Base-by-base conservation (phyloP, 106 monocot genomes). In the Dioscorea dumetorum region DNA sequence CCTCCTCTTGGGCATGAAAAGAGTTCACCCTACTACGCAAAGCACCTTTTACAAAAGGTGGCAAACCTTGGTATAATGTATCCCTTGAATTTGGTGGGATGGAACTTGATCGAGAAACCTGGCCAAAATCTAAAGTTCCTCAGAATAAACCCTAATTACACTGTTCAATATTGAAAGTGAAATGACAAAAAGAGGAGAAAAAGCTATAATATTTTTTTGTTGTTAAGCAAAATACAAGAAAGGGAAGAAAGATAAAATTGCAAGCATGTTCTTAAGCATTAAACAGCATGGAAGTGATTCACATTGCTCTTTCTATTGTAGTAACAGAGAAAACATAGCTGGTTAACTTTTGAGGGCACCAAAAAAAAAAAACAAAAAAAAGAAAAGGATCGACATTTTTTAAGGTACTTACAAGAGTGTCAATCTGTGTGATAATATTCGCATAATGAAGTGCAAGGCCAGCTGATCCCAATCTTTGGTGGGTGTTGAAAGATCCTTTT, bases 381-480 rank as follows among this genome's bases (percentile, higher is more conserved):
- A n/a, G n/a, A n/a, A n/a, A n/a, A n/a, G n/a, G 9, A 14, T 20
- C 9, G 20, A 12, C 22, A n/a, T 17, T 20, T 60, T 1, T 0
- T 21, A 12, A 21, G 22, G 19, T 70, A 70, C 90, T 82, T 73
- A 97, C 97, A 63, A 97, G 79, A 48, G 86, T 92, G 69, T 97
- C 97, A 48, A 97, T 92, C 72, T 97, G 97, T 77, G 66, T 83
- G 70, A 97, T 87, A 65, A 97, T 76, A 83, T 97, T 97, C 33
- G 97, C 97, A 73, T 97, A 97, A 53, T 97, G 97, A 67, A 92
- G 66, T 22, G 97, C 83, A 74, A 97, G 92, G 67, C 97, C 97
- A 21, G 86, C 80, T 60, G 87, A 74, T 18, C 97, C 97, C 78
- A 97, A 72, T 77, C 77, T 78, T 48, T 73, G 80, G 57, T 73